Conservation (phyloP, 352 stramenopile genomes). For the Pythium utonaiense region DNA sequence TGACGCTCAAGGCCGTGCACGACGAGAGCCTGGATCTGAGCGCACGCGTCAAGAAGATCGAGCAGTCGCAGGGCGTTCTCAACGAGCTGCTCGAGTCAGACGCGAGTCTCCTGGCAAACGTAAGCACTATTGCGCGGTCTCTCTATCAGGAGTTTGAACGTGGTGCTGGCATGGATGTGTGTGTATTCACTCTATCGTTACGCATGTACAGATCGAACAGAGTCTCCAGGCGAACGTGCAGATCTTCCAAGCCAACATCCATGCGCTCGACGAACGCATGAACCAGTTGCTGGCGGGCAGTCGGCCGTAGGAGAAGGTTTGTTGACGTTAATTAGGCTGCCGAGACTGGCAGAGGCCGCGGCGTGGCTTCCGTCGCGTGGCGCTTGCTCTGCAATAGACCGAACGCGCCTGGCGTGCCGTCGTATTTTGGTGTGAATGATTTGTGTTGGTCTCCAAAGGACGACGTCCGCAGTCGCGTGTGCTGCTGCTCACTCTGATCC, state of each 20-base stretch:
- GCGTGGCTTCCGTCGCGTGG: slow-evolving; percentile 26
- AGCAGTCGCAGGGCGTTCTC: slow-evolving; percentile 54
- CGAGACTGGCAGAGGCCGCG: slow-evolving; percentile 17
- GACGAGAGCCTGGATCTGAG: slow-evolving; percentile 55
- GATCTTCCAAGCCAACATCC: slow-evolving; percentile 76
- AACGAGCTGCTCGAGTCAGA: slow-evolving; percentile 62
- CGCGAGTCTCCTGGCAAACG: slow-evolving; percentile 57
- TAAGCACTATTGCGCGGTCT: slow-evolving; percentile 35
- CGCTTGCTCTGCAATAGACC: slow-evolving; percentile 33
- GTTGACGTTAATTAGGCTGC: slow-evolving; percentile 7
- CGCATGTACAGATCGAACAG: slow-evolving; percentile 52
- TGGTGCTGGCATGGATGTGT: neutral
- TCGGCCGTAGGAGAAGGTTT: neutral
- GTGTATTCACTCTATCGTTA: neutral
- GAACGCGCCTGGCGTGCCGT: slow-evolving; percentile 27
- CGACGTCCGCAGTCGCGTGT: neutral
- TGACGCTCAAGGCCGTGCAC: slow-evolving; percentile 68
- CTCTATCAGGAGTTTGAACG: too few relatives aligned
- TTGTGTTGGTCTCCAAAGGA: slow-evolving; percentile 1
- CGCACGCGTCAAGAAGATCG: slow-evolving; percentile 52
- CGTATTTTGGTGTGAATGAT: slow-evolving; percentile 35
- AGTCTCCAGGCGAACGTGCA: slow-evolving; percentile 71
- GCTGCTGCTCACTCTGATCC: slow-evolving; percentile 4
- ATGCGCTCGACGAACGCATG: slow-evolving; percentile 72
- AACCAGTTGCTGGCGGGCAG: slow-evolving; percentile 20